Evolutionary conservation across 2,329 filamentous ascomycete species (phyloP).

Genomic region (Phyllosticta citribraziliensis): DNA sequence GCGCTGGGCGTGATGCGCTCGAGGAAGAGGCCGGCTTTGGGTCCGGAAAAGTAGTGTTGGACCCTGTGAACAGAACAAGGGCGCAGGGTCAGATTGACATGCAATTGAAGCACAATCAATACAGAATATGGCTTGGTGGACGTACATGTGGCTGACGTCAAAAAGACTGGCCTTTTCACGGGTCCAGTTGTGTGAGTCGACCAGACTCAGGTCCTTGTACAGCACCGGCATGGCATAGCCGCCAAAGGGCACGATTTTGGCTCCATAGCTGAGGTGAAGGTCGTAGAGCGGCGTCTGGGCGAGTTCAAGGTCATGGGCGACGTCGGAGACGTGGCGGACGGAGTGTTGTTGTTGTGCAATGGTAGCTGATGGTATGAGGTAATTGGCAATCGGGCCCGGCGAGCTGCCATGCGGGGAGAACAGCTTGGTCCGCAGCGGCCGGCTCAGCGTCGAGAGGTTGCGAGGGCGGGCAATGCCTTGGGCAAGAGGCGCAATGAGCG

Average conservation of each 20-base stretch:
- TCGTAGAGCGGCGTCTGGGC: conserved; percentile 66
- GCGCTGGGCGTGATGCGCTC: conserved; percentile 74
- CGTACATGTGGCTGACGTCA: conserved; percentile 91
- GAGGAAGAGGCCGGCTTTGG: conserved; percentile 70
- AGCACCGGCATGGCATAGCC: conserved; percentile 89
- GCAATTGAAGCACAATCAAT: conserved; percentile 5
- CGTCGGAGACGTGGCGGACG: conserved; percentile 21
- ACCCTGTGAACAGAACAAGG: conserved; percentile 35
- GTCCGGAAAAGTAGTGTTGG: conserved; percentile 75
- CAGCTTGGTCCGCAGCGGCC: not conserved
- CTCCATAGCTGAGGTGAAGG: conserved; percentile 66
- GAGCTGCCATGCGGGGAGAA: not conserved
- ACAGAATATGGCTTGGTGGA: conserved; percentile 1
- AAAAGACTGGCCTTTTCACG: conserved; percentile 82
- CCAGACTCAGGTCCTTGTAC: conserved; percentile 67
- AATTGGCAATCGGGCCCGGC: conserved; percentile 2
- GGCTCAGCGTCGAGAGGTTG: not conserved
- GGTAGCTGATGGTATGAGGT: conserved; percentile 2
- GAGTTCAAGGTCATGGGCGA: conserved; percentile 18
- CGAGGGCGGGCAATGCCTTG: conserved; percentile 5
- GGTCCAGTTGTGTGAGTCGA: conserved; percentile 83
- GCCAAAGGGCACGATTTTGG: conserved; percentile 94
- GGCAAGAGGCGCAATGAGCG: conserved; percentile 11
- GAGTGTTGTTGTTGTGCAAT: not conserved
- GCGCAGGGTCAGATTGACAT: not conserved